These are phyloP conservation scores for Dactylellina sp. DNA, from an alignment of 2,329 filamentous ascomycete genomes.

Conservation along the genomic window DNA sequence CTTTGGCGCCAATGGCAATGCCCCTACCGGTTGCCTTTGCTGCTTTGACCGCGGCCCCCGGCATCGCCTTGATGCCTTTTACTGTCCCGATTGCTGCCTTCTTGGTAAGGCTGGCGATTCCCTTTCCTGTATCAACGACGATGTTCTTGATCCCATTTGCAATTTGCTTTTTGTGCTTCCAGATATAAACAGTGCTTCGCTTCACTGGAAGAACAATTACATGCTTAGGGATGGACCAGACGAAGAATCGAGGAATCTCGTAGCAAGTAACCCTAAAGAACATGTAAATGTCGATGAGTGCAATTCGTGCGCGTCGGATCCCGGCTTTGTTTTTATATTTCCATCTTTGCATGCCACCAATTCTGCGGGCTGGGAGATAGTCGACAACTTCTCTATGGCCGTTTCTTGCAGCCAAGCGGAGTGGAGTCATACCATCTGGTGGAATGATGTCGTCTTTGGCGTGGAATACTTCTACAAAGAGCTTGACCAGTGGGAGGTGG, in stretches of 20 bases:
- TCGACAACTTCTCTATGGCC: conserved; percentile 50
- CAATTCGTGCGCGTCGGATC: conserved; percentile 12
- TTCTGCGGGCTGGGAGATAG: conserved; percentile 44
- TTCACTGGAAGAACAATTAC: conserved; percentile 34
- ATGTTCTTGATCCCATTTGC: conserved; percentile 30
- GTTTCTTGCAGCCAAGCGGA: conserved; percentile 45
- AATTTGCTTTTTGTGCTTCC: conserved; percentile 48
- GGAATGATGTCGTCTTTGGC: conserved; percentile 51
- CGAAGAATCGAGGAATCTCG: conserved; percentile 48
- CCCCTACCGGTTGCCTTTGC: conserved; percentile 38
- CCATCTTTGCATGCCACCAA: conserved; percentile 50
- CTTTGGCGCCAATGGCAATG: conserved; percentile 23
- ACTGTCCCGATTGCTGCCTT: conserved; percentile 27
- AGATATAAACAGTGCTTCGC: conserved; percentile 19
- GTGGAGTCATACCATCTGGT: conserved; percentile 50
- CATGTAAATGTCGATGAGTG: conserved; percentile 22
- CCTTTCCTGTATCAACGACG: conserved; percentile 25
- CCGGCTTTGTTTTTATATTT: conserved; percentile 36
- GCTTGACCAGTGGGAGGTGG: conserved; percentile 51
- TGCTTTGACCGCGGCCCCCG: conserved; percentile 10
- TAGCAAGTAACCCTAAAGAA: conserved; percentile 26
- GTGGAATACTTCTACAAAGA: conserved; percentile 53
- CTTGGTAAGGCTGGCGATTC: conserved; percentile 25
- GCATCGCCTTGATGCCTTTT: conserved; percentile 47
- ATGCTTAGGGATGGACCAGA: conserved; percentile 49